A percentile compares a stretch with the other conserved stretches of the same genome.
phyloP scores from a whole-genome alignment of 1,139 yeast species.

The Barnettozyma hawaiiensis region DNA sequence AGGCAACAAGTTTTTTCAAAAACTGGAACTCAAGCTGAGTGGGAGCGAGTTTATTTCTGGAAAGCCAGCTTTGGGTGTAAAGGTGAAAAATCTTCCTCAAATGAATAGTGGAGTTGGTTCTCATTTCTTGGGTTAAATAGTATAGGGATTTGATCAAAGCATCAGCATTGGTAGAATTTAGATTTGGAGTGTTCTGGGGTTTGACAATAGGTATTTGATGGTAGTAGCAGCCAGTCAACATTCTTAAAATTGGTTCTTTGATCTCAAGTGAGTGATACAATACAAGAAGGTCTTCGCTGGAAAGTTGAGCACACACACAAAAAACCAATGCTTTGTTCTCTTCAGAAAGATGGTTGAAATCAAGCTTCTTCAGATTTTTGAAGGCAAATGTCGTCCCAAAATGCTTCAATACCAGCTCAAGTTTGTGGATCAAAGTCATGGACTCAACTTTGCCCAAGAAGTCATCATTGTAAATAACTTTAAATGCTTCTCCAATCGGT shows the following conservation, averaged over 20 bases:
- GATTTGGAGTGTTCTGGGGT: constrained; percentile 10
- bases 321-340: constrained; percentile 17
- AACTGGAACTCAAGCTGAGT: constrained; percentile 33
- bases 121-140: constrained; percentile 29
- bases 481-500: constrained; percentile 16
- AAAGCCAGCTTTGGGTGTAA: constrained; percentile 29
- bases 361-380: constrained; percentile 3
- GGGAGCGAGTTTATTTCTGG: constrained; percentile 13
- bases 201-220: constrained; percentile 19
- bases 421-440: constrained; percentile 14
- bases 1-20: constrained; percentile 30
- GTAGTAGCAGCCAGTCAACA: constrained; percentile 20
- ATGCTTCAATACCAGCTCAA: constrained; percentile 12
- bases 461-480: constrained; percentile 10
- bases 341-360: constrained; percentile 11
- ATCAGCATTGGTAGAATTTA: constrained; percentile 23
- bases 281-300: constrained; percentile 18
- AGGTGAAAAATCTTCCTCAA: constrained; percentile 25
- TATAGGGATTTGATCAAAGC: constrained; percentile 29
- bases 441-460: constrained; percentile 11
- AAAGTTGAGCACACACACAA: constrained; percentile 19
- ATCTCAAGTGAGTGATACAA: constrained; percentile 19
- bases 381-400: constrained; percentile 13
- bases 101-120: constrained; percentile 26
- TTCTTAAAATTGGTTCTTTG: constrained; percentile 21